phyloP scores from a whole-genome alignment of 2,329 filamentous ascomycete genomes.

The Biscogniauxia mediterranea region DNA sequence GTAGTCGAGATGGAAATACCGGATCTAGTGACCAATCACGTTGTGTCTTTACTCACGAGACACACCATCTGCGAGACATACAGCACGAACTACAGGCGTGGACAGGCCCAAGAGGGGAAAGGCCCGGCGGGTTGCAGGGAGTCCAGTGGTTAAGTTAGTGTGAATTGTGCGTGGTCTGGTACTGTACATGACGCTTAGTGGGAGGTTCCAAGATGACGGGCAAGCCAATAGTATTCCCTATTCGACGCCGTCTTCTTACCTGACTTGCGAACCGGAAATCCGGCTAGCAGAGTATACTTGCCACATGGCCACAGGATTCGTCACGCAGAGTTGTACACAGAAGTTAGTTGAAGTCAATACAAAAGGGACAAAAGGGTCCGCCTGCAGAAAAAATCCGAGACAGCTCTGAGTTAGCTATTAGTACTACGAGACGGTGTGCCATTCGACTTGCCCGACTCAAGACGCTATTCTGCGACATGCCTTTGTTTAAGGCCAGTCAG shows the following conservation, averaged over 20 bases:
- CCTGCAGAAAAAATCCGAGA: not conserved
- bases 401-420: not conserved
- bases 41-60: not conserved
- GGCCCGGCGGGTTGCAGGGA: no score
- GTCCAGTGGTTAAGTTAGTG: no score
- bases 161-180: no score
- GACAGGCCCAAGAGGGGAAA: constrained; percentile 9
- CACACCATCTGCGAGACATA: constrained; percentile 13
- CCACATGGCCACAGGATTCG: constrained; percentile 14
- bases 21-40: not conserved
- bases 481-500: constrained; percentile 11
- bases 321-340: constrained; percentile 11
- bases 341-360: constrained; percentile 6
- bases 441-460: not conserved
- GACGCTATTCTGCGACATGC: constrained; percentile 1
- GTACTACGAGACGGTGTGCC: not conserved
- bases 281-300: constrained; percentile 4
- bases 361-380: not conserved
- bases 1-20: no score
- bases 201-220: not conserved
- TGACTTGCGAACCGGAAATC: not conserved
- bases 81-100: constrained; percentile 15
- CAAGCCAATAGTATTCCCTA: not conserved
- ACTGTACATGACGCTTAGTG: not conserved
- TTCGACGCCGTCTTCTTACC: not conserved